Evolutionary conservation across 2,329 filamentous ascomycete species (phyloP), one percentile per base, ranked within the genome.

Genomic region (Penicillium sp.): DNA sequence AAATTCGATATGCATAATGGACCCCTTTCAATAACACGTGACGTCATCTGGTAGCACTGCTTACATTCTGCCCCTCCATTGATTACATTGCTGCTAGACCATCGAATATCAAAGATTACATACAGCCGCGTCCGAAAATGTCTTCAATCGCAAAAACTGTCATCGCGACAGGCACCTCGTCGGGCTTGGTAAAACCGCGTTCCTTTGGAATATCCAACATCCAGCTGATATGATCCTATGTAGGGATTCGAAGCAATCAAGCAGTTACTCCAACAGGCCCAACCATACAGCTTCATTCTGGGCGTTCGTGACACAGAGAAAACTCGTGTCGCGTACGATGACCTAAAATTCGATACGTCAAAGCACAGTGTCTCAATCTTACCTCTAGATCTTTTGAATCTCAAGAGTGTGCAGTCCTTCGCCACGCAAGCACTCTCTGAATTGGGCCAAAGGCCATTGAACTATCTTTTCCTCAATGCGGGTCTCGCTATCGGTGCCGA

Each of bases 181-280:
- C 62, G 1, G 62, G 62, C 35, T 42, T 65, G 53, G 62, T 65
- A 59, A 25, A 40, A 33, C 11, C 12, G 14, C 10, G 35, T 26
- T 11, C 28, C 12, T 11, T 22, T 35, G 11, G n/a, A 36, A 38
- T 22, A 37, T 25, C 26, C 26, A 11, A 14, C 31, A 31, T 14
- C 7, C 37, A 37, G 10, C 38, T 56, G 50, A 57, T 25, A 26
- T 37, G 26, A 33, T 35, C 2, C 22, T 22, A 22, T 1, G 10
- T 45, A 67, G 65, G 65, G 65, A 36, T 67, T 67, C n/a, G 65
- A 67, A 59, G 51, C 54, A 16, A 52, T 67, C 30, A 67, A 67
- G 33, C 65, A 67, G 35, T 36, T 67, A 11, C 59, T 67, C 7
- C 53, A 64, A 36, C 50, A 63, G 14, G 38, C 57, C 12, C 55